These are phyloP conservation scores for Claviceps quebecensis DNA, from an alignment of 2,329 filamentous ascomycete species.

Conservation along the genomic window DNA sequence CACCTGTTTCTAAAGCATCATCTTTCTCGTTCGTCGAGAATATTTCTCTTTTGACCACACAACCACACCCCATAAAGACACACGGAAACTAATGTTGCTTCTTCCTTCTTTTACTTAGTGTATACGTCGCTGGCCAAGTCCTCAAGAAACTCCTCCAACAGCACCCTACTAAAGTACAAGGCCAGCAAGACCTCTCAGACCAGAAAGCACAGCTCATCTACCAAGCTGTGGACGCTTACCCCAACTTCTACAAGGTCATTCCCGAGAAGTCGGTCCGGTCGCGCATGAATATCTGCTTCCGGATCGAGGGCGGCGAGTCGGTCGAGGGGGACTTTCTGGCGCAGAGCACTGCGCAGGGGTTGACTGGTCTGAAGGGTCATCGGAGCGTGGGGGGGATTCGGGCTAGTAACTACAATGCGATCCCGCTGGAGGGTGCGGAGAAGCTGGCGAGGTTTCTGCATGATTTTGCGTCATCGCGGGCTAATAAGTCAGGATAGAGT, in stretches of 20 bases:
- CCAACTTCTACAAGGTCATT: constrained; percentile 51
- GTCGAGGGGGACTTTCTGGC: constrained; percentile 71
- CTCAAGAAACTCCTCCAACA: constrained; percentile 58
- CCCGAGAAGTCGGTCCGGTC: constrained; percentile 64
- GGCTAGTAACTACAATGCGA: constrained; percentile 5
- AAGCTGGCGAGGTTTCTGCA: constrained; percentile 4
- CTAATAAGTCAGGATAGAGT: neutral
- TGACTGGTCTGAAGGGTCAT: constrained; percentile 80
- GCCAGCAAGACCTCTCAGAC: constrained; percentile 60
- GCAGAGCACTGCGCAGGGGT: constrained; percentile 50
- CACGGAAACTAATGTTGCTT: neutral
- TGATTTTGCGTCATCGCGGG: neutral
- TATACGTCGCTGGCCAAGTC: constrained; percentile 82
- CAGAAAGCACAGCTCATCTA: constrained; percentile 53
- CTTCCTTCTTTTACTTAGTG: constrained; percentile 30
- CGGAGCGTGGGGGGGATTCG: constrained; percentile 58
- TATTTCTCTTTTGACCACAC: too few species aligned
- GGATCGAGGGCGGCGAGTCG: constrained; percentile 50
- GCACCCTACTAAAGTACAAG: constrained; percentile 55
- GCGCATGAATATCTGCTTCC: constrained; percentile 92
- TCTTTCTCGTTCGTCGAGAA: too few species aligned
- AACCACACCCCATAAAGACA: neutral
- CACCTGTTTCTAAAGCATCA: too few species aligned
- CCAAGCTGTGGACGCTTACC: neutral
- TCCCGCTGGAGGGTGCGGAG: constrained; percentile 2